Base-by-base conservation (phyloP, 164 flowering plant genomes). In the Protea cynaroides region DNA sequence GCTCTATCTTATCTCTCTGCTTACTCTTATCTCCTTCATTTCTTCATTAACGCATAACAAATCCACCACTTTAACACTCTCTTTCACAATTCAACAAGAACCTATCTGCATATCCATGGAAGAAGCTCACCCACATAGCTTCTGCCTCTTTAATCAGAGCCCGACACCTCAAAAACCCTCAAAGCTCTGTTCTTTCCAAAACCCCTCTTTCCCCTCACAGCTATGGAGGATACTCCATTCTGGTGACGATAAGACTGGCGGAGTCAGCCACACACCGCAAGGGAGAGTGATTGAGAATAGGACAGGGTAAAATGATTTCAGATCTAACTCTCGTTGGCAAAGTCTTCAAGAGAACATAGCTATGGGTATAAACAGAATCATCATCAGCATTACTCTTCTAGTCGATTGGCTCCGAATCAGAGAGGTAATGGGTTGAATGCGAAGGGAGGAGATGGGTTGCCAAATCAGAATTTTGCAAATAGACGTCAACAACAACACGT, bases 241-340 rank as follows among this genome's bases (percentile, higher is more conserved):
- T 82, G 71, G 71, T 9, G 75, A 65, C 46, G 19, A 21, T n/a
- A 78, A 76, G 49, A 64, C 73, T 2, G 22, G 12, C 22, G 78
- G 78, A 8, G 36, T 86, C 6, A 74, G 71, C 56, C 86, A 84
- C 84, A 90, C 95, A 0, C 86, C 84, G n/a, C n/a, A n/a, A n/a
- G n/a, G n/a, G n/a, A n/a, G n/a, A n/a, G n/a, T n/a, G n/a, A n/a
- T n/a, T n/a, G n/a, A n/a, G n/a, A n/a, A n/a, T n/a, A n/a, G n/a
- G n/a, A n/a, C n/a, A n/a, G n/a, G n/a, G n/a, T n/a, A n/a, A n/a
- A n/a, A n/a, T n/a, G n/a, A n/a, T n/a, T n/a, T n/a, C n/a, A n/a
- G n/a, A n/a, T n/a, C n/a, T n/a, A n/a, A n/a, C n/a, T n/a, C n/a
- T n/a, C n/a, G n/a, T n/a, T n/a, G n/a, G n/a, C n/a, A n/a, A n/a